Conservation (phyloP, 169 alveolate genomes). For the Eimeria brunetti region DNA sequence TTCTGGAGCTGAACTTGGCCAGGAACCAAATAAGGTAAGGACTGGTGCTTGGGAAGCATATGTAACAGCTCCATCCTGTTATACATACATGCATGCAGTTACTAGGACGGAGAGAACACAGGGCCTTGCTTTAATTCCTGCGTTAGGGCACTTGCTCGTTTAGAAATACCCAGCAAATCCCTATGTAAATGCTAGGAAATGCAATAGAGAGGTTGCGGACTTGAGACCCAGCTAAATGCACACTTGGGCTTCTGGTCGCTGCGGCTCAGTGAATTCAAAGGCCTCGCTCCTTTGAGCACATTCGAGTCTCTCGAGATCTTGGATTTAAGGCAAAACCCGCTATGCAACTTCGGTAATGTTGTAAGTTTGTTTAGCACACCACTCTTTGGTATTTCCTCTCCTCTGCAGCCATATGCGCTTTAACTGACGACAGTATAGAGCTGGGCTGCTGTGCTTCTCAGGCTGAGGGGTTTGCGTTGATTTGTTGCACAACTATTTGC, state of each 20-base stretch:
- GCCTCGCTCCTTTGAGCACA: conserved; percentile 56
- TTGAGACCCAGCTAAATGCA: not conserved
- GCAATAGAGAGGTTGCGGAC: not conserved
- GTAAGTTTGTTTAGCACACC: conserved; percentile 1
- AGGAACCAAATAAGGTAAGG: conserved; percentile 49
- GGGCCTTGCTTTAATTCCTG: not conserved
- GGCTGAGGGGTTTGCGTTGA: conserved; percentile 62
- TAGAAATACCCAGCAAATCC: not conserved
- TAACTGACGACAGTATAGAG: not conserved
- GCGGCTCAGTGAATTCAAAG: conserved; percentile 38
- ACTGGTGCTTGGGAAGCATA: not conserved
- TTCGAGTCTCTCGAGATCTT: conserved; percentile 29
- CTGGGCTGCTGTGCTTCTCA: not conserved
- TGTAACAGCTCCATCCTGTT: no score
- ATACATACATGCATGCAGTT: not conserved
- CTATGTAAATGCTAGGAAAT: not conserved
- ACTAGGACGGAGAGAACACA: not conserved
- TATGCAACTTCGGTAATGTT: conserved; percentile 10
- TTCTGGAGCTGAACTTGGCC: conserved; percentile 5
- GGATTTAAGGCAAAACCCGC: conserved; percentile 45
- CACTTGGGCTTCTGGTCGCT: not conserved
- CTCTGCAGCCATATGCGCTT: not conserved
- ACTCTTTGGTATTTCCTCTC: not conserved
- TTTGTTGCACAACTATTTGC: conserved; percentile 8
- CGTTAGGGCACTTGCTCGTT: not conserved